A percentile compares a stretch with the other conserved stretches of the same genome.
phyloP scores from a whole-genome alignment of 345 rosid species.

The Brassica cretica region DNA sequence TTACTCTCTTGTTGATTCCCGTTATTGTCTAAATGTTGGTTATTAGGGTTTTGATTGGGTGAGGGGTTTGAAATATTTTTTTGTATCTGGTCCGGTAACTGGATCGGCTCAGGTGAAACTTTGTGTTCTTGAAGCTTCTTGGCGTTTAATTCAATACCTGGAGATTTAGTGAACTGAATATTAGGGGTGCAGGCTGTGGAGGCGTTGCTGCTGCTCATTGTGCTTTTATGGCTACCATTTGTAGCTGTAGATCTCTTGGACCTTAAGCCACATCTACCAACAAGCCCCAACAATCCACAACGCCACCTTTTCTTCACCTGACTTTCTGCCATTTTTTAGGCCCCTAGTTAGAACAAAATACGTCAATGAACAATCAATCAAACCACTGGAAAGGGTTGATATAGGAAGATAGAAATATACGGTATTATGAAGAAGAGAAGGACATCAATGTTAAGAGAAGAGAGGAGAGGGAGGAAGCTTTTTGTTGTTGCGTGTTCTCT shows the following conservation, averaged over 20 bases:
- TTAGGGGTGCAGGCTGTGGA: constrained; percentile 41
- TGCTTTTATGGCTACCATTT: constrained; percentile 37
- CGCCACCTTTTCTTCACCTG: constrained; percentile 57
- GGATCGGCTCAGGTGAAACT: constrained; percentile 37
- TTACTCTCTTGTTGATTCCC: constrained; percentile 23
- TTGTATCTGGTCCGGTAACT: constrained; percentile 16
- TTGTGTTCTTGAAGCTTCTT: constrained; percentile 50
- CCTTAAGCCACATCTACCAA: constrained; percentile 62
- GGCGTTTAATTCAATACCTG: constrained; percentile 34
- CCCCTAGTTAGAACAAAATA: not conserved
- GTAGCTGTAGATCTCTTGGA: constrained; percentile 47
- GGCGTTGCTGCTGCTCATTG: constrained; percentile 31
- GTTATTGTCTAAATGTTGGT: constrained; percentile 21
- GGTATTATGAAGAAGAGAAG: constrained; percentile 14
- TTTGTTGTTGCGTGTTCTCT: constrained; percentile 5
- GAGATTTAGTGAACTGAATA: constrained; percentile 43
- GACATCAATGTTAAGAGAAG: not conserved
- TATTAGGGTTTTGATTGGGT: constrained; percentile 27
- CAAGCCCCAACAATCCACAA: constrained; percentile 58
- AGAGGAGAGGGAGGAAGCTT: not conserved
- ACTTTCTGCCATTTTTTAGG: constrained; percentile 27
- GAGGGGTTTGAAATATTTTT: constrained; percentile 38
- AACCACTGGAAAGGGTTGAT: constrained; percentile 25
- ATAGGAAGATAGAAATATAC: not conserved
- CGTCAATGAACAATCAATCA: not conserved